phyloP scores from a whole-genome alignment of 208 protist genomes.

The Phytomonas francai region DNA sequence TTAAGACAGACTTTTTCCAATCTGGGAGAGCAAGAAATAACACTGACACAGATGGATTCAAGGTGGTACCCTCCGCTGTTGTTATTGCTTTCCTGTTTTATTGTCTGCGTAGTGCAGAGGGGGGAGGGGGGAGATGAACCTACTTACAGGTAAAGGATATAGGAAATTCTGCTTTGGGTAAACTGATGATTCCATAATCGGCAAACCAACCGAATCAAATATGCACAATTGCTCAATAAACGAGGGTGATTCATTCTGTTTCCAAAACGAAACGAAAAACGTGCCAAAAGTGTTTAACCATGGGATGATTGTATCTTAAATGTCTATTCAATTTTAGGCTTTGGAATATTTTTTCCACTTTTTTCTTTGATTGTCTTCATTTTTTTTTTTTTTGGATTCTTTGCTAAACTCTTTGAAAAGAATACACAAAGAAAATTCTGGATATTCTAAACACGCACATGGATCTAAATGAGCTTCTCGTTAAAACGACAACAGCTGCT shows the following conservation, averaged over 20 bases:
- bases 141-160: not conserved
- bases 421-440: slow-evolving; percentile 3
- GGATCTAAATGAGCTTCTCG: slow-evolving; percentile 51
- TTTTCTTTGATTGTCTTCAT: not conserved
- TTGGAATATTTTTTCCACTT: not conserved
- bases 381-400: slow-evolving; percentile 7
- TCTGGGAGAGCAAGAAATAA: not conserved
- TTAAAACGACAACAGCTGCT: slow-evolving; percentile 41
- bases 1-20: not conserved
- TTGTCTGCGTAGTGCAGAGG: no score
- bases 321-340: slow-evolving; percentile 4
- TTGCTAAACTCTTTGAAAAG: not conserved
- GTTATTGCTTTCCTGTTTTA: no score
- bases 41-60: not conserved
- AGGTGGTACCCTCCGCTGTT: not conserved
- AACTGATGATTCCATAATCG: not conserved
- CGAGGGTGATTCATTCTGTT: not conserved
- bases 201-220: not conserved
- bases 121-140: not conserved
- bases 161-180: not conserved
- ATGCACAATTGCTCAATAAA: not conserved
- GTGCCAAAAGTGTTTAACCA: not conserved
- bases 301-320: not conserved
- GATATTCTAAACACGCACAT: slow-evolving; percentile 6
- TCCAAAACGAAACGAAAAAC: not conserved